Conservation (phyloP, 768 basidiomycete species). For the Leccinum arenicola region DNA sequence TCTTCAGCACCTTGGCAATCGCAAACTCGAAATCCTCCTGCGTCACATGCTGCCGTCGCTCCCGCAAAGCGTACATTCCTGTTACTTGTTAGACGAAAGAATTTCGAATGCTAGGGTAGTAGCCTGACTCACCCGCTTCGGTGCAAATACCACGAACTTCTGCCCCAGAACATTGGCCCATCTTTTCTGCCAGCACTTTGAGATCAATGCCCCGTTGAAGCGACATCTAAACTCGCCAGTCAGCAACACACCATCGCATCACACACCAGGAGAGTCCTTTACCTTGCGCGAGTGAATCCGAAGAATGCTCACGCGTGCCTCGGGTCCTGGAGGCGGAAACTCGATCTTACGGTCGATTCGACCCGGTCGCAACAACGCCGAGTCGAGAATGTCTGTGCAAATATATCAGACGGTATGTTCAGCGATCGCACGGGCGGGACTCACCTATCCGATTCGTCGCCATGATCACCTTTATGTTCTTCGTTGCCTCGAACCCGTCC, state of each 20-base stretch:
- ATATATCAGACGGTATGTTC: constrained; percentile 4
- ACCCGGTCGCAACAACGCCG: constrained; percentile 88
- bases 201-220: constrained; percentile 96
- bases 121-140: constrained; percentile 66
- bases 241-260: neutral
- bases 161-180: constrained; percentile 98
- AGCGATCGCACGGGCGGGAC: neutral
- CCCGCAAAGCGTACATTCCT: constrained; percentile 97
- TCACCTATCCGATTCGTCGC: constrained; percentile 70
- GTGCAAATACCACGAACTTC: constrained; percentile 98
- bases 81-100: neutral
- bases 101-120: neutral
- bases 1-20: constrained; percentile 95
- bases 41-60: constrained; percentile 94
- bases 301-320: constrained; percentile 88
- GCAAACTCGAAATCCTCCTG: constrained; percentile 99
- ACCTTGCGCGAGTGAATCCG: constrained; percentile 60
- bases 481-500: neutral
- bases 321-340: constrained; percentile 80
- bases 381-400: constrained; percentile 82
- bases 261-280: neutral
- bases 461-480: neutral
- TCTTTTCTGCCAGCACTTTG: constrained; percentile 95
- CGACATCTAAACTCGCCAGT: constrained; percentile 68
- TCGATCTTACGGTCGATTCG: constrained; percentile 63